Evolutionary conservation across 1,139 yeast species (phyloP).

Genomic region (Yamadazyma trypodendri): DNA sequence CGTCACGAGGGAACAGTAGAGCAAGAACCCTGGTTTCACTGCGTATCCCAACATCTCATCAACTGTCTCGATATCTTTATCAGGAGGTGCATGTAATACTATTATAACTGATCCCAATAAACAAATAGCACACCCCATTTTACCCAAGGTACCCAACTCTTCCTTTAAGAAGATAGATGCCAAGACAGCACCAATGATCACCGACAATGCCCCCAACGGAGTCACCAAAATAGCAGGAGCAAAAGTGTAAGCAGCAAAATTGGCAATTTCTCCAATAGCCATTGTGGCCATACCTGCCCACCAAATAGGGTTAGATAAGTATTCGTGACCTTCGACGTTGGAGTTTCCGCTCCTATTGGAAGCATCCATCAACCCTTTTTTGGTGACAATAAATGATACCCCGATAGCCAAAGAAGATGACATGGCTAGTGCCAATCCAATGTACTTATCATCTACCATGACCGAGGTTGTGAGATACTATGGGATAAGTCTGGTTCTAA

Average conservation of each 20-base stretch:
- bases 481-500: background rate
- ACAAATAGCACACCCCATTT: slow-evolving; percentile 92
- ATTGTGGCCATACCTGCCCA: slow-evolving; percentile 91
- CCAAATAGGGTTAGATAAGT: slow-evolving; percentile 86
- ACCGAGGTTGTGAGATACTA: slow-evolving; percentile 3
- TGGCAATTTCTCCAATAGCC: slow-evolving; percentile 92
- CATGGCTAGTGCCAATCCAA: slow-evolving; percentile 86
- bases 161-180: slow-evolving; percentile 85
- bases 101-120: slow-evolving; percentile 87
- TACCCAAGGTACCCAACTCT: slow-evolving; percentile 86
- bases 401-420: slow-evolving; percentile 89
- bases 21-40: slow-evolving; percentile 72
- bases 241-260: slow-evolving; percentile 92
- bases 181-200: slow-evolving; percentile 85
- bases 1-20: slow-evolving; percentile 62
- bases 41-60: slow-evolving; percentile 86
- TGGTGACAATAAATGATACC: slow-evolving; percentile 84
- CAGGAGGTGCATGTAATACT: slow-evolving; percentile 91
- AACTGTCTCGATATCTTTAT: slow-evolving; percentile 82
- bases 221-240: slow-evolving; percentile 94
- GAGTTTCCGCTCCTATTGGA: slow-evolving; percentile 60
- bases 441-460: slow-evolving; percentile 75
- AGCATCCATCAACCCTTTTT: slow-evolving; percentile 79
- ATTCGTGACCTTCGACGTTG: slow-evolving; percentile 68
- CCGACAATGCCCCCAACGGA: slow-evolving; percentile 88